Evolutionary conservation across 2,329 filamentous ascomycete genomes (phyloP), one percentile per base, ranked within the genome.

Genomic region (Aspergillus calidoustus): DNA sequence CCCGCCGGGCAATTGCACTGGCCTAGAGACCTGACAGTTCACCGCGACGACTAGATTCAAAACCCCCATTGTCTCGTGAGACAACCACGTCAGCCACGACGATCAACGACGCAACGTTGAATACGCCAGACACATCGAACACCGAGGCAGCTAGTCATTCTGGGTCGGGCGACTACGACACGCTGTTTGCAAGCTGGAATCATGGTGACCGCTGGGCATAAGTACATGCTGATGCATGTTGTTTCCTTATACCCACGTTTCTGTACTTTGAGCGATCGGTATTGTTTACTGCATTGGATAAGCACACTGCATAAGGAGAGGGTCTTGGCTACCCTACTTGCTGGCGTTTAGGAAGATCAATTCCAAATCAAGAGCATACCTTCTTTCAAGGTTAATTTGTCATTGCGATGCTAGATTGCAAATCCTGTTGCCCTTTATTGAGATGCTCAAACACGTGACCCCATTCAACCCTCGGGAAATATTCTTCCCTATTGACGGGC

Each of bases 201-300:
- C 57, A 66, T 49, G 63, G 63, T 49, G 67, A 68, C 46, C 64
- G 64, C 44, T 69, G 68, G 62, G 64, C 63, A 50, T 69, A 60
- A 28, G 48, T 31, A 28, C 13, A 46, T 46, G 22, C 13, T 49
- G 31, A 43, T 47, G 30, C 25, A 56, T 65, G 46, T 48, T 54
- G 52, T 58, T 54, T 60, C 49, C 52, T 62, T 60, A 64, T 65
- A 63, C 47, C 65, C 61, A 47, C 43, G 49, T 31, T 53, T 31
- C n/a, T 51, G 34, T 52, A 11, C 31, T 25, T 54, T 57, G 30
- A 46, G 28, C 15, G 25, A 53, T n/a, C 28, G 22, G 44, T 49
- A 15, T 43, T 41, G 48, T 23, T 46, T 31, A 43, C 43, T 49
- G 15, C 23, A 49, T 54, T 54, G 13, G 31, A 43, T 47, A 43